Base-by-base conservation (phyloP, 768 basidiomycete genomes). In the Pleurotus citrinopileatus region DNA sequence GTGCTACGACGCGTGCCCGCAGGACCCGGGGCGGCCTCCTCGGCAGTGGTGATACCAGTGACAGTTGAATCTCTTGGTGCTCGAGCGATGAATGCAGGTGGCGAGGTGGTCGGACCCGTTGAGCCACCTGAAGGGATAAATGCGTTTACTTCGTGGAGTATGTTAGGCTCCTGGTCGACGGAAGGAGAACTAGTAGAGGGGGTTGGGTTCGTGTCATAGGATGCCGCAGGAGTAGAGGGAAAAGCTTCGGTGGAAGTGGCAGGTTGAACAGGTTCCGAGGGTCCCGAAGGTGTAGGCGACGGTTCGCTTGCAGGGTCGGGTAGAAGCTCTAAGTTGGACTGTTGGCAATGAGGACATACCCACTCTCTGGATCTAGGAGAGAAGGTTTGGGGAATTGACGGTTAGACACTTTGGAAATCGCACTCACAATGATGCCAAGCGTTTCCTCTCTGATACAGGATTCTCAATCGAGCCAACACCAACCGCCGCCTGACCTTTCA, bases 381-480 rank as follows among this genome's bases (percentile, higher is more conserved):
- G 46, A 55, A 19, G 50, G 25, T 36, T 46, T 57, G 52, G 43
- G 59, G 54, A 60, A 60, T 56, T 52, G 42, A n/a, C n/a, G n/a
- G n/a, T n/a, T n/a, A 27, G 37, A 28, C 17, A 19, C 26, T 52
- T 8, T 12, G 54, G 13, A 9, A 17, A 38, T 38, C 13, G 56
- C 1, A 74, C 89, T 65, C 67, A 91, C 92, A 90, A 61, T 51
- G 72, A 71, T 17, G 92, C 92, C 23, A 94, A 74, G 52, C 92
- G 81, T 68, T 83, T 91, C 54, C 92, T 80, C 66, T 94, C 92
- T 13, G 74, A 68, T 17, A 77, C 64, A 20, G 89, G 89, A 63
- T 85, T 85, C 59, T 94, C 92, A 46, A 94, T 77, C 13, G 91
- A 89, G n/a, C 92, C 92, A 27, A 94, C 85, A 26, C 92, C 91